Evolutionary conservation across 768 basidiomycete species (phyloP), one percentile per base, ranked within the genome.

Genomic region (Suillus spraguei): DNA sequence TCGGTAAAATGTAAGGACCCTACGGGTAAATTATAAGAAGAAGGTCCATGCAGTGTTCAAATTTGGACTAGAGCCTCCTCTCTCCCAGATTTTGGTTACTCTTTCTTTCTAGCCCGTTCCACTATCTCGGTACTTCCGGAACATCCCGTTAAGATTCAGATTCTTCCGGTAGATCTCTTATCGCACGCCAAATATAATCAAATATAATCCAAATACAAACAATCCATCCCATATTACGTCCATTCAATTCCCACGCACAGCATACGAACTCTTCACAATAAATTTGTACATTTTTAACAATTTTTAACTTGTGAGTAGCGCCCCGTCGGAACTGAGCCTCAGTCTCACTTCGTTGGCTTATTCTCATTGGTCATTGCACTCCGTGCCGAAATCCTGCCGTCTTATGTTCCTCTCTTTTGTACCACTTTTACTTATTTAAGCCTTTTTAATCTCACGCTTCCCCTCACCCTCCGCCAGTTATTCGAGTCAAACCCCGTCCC

Each of bases 21-120:
- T 28, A 28, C 56, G 54, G 39, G 41, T 71, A 68, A 56, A 72
- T 75, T 75, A 75, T 75, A 75, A 76, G 73, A 77, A 70, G 58
- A 64, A 68, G 69, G 66, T 68, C 72, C 67, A 74, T 74, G 74
- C 11, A 77, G 44, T 75, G 47, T 75, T 58, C 75, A 60, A 63
- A 68, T 64, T 35, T 0, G 44, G 68, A 36, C 64, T 67, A 63
- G 71, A 54, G 17, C 74, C 67, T 71, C 61, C 56, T 66, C 67
- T 75, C 70, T 75, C 70, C 75, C 74, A 75, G 74, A 75, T 77
- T 70, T 77, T 75, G 74, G 74, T 71, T 75, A 75, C 73, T 74
- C 74, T 72, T 74, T 72, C 73, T 68, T 74, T 74, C 68, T 75
- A 66, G 63, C 69, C 56, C 67, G 73, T 76, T 66, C 74, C 74